Base-by-base conservation (phyloP, 2,329 filamentous ascomycete genomes). In the Cryphonectria radicalis region DNA sequence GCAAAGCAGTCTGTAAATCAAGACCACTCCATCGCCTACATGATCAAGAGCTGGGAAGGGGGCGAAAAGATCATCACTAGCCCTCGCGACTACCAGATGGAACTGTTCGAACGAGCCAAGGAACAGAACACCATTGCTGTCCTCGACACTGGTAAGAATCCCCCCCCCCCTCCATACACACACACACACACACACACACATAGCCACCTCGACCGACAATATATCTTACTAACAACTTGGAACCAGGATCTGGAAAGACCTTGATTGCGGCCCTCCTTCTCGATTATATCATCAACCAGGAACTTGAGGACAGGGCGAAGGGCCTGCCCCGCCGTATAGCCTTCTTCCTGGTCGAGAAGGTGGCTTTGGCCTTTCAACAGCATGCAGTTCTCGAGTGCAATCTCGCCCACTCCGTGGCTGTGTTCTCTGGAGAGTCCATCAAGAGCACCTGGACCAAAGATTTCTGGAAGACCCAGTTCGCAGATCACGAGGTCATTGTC, bases 261-360 rank as follows among this genome's bases (percentile, higher is more conserved):
- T 85, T 98, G n/a, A 98, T 99, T 76, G 95, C 96, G 0, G 94
- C 93, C 0, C 86, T 98, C 3, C 85, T 99, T 6, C 86, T 98
- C 35, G 89, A 91, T 55, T 89, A 97, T 79, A 86, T 89, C 13
- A 86, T 98, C 42, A 89, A 94, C 55, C 84, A 91, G 72, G 96
- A 99, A 79, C 82, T 98, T 1, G 90, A 93, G 73, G 83, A 89
- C 74, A 88, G 94, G 55, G 86, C 84, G 0, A 76, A 81, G 2
- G 92, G 91, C 2, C 84, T 85, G n/a, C 77, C 83, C 0, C 88
- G 84, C 53, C 90, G 91, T 40, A 87, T 93, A 11, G 89, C 94
- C 0, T 97, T 98, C 82, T 99, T 99, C 77, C 80, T 99, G 25
- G 94, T 96, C 13, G 92, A 97, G 76, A 97, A 93, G 72, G 94